Percentiles rank a stretch among this genome's conserved stretches.
phyloP scores from a whole-genome alignment of 2,329 filamentous ascomycete genomes.

The Ceratocystis papillata region DNA sequence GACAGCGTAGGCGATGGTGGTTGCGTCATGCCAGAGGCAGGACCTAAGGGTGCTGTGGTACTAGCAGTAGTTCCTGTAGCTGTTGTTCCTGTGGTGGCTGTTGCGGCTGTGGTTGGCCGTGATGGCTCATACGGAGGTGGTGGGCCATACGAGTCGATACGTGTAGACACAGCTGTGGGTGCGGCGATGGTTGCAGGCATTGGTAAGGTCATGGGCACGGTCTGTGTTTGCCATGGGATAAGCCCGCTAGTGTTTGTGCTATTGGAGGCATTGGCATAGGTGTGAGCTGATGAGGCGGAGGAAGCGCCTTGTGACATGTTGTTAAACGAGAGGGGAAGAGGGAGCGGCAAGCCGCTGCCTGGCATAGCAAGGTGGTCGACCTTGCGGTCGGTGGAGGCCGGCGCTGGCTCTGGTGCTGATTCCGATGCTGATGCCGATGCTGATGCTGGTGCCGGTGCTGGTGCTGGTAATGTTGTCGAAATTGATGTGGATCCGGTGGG shows the following conservation, averaged over 20 bases:
- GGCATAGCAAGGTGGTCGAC: conserved; percentile 24
- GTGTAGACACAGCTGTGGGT: neutral
- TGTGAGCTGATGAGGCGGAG: conserved; percentile 8
- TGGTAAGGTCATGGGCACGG: neutral
- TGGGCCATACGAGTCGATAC: conserved; percentile 16
- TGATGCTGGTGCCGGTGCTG: neutral
- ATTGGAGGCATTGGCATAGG: neutral
- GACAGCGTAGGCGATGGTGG: conserved; percentile 2
- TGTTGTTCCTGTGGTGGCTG: neutral
- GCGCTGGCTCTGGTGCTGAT: neutral
- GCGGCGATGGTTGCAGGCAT: neutral
- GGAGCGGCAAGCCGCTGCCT: conserved; percentile 19
- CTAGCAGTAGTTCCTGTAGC: neutral
- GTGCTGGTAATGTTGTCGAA: neutral
- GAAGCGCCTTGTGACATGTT: conserved; percentile 16
- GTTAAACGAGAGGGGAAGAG: neutral
- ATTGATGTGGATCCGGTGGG: neutral
- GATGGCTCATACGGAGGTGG: conserved; percentile 24
- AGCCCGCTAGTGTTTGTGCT: conserved; percentile 3
- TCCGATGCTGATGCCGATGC: neutral
- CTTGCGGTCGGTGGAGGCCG: conserved; percentile 12
- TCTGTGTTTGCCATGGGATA: conserved; percentile 14
- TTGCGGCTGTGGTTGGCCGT: conserved; percentile 11
- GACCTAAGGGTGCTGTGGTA: neutral
- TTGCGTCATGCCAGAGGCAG: neutral